phyloP scores from a whole-genome alignment of 129 eudicot species.

The Chrysanthemum makinoi region DNA sequence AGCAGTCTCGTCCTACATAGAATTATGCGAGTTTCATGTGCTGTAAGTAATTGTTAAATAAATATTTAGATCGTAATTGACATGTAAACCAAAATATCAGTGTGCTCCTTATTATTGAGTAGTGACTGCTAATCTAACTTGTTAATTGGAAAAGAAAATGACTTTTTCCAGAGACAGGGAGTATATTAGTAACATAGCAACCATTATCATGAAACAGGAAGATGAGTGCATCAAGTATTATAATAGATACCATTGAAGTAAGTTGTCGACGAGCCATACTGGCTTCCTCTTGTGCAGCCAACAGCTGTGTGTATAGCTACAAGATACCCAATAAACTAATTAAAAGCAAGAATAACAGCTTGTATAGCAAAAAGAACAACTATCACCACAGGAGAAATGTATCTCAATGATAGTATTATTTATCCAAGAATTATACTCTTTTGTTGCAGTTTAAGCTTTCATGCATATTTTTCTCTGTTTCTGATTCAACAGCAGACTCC shows the following conservation, averaged over 20 bases:
- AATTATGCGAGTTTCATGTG: constrained; percentile 19
- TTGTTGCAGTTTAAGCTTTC: constrained; percentile 21
- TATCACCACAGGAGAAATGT: constrained; percentile 2
- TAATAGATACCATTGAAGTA: constrained; percentile 29
- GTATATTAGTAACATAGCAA: background rate
- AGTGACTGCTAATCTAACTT: too few relatives aligned
- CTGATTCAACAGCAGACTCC: constrained; percentile 53
- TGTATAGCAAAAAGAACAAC: constrained; percentile 3
- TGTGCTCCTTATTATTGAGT: too few relatives aligned
- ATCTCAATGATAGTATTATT: background rate
- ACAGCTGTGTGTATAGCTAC: constrained; percentile 62
- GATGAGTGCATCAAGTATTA: constrained; percentile 21
- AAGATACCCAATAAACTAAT: constrained; percentile 10
- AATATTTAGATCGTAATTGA: constrained; percentile 1
- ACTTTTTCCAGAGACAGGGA: too few relatives aligned
- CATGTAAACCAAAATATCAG: too few relatives aligned
- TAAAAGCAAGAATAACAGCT: constrained; percentile 4
- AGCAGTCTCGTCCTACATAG: constrained; percentile 40
- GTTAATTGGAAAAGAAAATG: too few relatives aligned
- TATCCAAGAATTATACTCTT: constrained; percentile 7
- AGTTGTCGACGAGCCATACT: constrained; percentile 47
- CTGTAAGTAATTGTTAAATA: constrained; percentile 8
- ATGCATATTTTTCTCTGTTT: constrained; percentile 47
- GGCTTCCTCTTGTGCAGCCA: constrained; percentile 70
- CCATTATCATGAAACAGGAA: constrained; percentile 13